Base-by-base conservation (phyloP, 2,329 filamentous ascomycete species). In the Penicillium sp. region DNA sequence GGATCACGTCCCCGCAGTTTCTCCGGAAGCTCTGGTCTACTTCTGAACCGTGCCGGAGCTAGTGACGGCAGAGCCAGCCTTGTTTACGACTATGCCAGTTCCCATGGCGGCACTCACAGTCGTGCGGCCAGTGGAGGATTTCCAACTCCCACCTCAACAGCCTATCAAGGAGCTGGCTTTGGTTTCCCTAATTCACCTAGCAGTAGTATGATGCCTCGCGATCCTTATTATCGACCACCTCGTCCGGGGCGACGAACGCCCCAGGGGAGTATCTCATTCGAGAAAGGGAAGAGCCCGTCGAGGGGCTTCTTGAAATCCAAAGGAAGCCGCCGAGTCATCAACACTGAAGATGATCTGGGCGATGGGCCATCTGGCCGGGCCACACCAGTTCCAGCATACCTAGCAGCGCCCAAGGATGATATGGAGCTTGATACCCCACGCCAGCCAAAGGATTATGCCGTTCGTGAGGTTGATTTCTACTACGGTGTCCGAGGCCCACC, bases 381-480 rank as follows among this genome's bases (percentile, higher is more conserved):
- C 13, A 78, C 78, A 2, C 77, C 77, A n/a, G 64, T 72, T 9
- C 74, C 79, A 29, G 79, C 79, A 6, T 80, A 81, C 60, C 64
- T 82, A 27, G 75, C 77, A 16, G 72, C 73, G 9, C 67, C 72
- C n/a, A 71, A 71, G 52, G 79, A 80, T 12, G 79, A 83, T 50
- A 74, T 78, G n/a, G 77, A 79, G 37, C 69, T 77, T 7, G 74
- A 77, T 14, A 75, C 79, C 42, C 67, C 70, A 55, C 55, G 68
- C 59, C 56, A 75, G 72, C 49, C 83, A 39, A 85, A 87, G 1
- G 92, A 99, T 64, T 97, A 97, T 65, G 86, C 91, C 2, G 93
- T 92, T 0, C 86, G 93, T 48, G 93, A 99, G 69, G 89, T 95
- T 0, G 93, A 99, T 68, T 95, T 95, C 63, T 97, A 97, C 71